phyloP scores from a whole-genome alignment of 768 basidiomycete species.

The Hygrophoropsis aurantiaca region DNA sequence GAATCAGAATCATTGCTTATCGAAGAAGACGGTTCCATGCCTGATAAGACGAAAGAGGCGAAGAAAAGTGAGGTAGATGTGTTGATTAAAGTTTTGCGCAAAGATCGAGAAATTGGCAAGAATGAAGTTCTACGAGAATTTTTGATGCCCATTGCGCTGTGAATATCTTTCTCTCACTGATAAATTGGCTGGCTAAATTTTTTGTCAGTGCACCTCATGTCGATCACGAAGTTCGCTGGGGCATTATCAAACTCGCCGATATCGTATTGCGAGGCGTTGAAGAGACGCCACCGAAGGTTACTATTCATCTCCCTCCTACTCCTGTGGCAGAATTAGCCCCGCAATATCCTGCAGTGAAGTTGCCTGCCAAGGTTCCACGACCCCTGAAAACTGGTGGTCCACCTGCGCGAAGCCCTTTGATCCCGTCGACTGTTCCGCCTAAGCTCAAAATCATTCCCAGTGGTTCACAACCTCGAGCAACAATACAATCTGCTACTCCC shows the following conservation, averaged over 20 bases:
- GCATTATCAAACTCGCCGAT: slow-evolving; percentile 88
- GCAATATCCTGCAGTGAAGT: slow-evolving; percentile 53
- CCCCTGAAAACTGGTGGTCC: slow-evolving; percentile 35
- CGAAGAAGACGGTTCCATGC: slow-evolving; percentile 79
- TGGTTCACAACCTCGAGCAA: slow-evolving; percentile 8
- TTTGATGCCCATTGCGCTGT: slow-evolving; percentile 83
- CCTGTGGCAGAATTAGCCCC: slow-evolving; percentile 66
- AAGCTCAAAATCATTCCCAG: slow-evolving; percentile 53
- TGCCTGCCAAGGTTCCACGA: slow-evolving; percentile 38
- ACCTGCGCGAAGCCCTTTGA: slow-evolving; percentile 26
- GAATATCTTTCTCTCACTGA: slow-evolving; percentile 24
- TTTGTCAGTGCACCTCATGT: slow-evolving; percentile 61
- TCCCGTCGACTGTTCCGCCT: slow-evolving; percentile 35
- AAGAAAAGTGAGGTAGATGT: slow-evolving; percentile 83
- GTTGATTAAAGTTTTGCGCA: slow-evolving; percentile 84
- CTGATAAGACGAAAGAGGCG: slow-evolving; percentile 68
- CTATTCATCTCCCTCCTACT: slow-evolving; percentile 75
- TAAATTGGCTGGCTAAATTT: background rate
- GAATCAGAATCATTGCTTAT: slow-evolving; percentile 78
- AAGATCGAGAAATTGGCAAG: slow-evolving; percentile 83
- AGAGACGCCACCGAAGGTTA: slow-evolving; percentile 85
- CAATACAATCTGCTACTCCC: slow-evolving; percentile 17
- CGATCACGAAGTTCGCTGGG: slow-evolving; percentile 90
- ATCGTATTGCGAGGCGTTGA: slow-evolving; percentile 79
- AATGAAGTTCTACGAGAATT: slow-evolving; percentile 77